Conservation (phyloP, 2,329 filamentous ascomycete genomes). For the Diplocarpon rosae region DNA sequence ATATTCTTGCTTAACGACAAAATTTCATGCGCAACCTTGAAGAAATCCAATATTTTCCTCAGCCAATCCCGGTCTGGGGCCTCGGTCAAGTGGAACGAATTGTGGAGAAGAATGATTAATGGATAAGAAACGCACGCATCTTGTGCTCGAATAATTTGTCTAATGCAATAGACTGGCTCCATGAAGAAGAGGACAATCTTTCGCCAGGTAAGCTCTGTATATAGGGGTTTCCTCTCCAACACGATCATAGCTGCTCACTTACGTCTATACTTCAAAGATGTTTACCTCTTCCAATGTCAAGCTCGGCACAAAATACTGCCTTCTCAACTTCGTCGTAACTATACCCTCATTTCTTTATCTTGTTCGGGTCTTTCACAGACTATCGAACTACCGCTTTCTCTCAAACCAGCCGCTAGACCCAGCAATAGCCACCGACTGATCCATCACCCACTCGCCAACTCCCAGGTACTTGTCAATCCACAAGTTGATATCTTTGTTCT, state of each 20-base stretch:
- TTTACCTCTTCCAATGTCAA: too few species aligned
- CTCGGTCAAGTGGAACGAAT: constrained; percentile 2
- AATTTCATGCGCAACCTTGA: background rate
- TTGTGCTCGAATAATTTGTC: too few species aligned
- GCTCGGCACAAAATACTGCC: background rate
- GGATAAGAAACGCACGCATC: background rate
- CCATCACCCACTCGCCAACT: constrained; percentile 96
- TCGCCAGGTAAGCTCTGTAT: too few species aligned
- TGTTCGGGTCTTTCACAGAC: background rate
- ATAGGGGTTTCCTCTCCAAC: too few species aligned
- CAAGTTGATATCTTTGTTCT: constrained; percentile 70
- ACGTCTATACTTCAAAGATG: too few species aligned
- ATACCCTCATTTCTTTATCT: background rate
- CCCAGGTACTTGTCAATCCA: constrained; percentile 93
- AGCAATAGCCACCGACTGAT: constrained; percentile 87
- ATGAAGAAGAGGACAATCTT: too few species aligned
- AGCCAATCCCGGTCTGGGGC: background rate
- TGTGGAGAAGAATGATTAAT: background rate
- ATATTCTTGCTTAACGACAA: too few species aligned
- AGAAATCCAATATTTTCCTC: background rate
- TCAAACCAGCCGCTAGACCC: constrained; percentile 86
- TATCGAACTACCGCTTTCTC: constrained; percentile 53
- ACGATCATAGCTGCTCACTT: too few species aligned
- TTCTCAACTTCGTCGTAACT: background rate
- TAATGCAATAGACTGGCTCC: too few species aligned